These are phyloP conservation scores for Albifimbria verrucaria DNA, from an alignment of 2,329 filamentous ascomycete genomes.

Conservation along the genomic window DNA sequence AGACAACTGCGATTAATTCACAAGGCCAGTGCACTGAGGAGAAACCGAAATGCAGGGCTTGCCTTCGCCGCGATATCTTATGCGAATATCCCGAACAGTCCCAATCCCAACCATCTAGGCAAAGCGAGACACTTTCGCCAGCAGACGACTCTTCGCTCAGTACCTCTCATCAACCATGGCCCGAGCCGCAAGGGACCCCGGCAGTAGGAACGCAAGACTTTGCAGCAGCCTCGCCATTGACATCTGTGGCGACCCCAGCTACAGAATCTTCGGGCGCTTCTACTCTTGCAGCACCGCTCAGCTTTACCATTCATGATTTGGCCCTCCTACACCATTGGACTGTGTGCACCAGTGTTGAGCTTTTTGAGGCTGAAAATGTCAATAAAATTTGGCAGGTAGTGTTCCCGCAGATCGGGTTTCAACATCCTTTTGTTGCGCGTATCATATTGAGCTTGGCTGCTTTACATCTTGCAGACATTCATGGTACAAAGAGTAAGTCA, in stretches of 20 bases:
- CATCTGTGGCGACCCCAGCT: background rate
- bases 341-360: conserved; percentile 1
- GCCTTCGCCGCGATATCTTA: background rate
- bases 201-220: too few species aligned
- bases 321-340: conserved; percentile 7
- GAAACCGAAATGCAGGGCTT: conserved; percentile 1
- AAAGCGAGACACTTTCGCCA: too few species aligned
- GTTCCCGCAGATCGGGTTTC: conserved; percentile 1
- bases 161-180: too few species aligned
- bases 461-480: conserved; percentile 1
- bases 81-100: conserved; percentile 1
- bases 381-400: background rate
- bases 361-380: background rate
- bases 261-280: background rate
- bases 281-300: too few species aligned
- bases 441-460: conserved; percentile 3
- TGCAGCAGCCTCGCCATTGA: background rate
- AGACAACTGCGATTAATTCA: background rate
- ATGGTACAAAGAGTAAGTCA: background rate
- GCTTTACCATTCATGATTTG: conserved; percentile 1
- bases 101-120: too few species aligned
- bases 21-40: background rate
- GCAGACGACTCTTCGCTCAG: too few species aligned
- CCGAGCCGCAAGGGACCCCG: too few species aligned
- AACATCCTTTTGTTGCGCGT: conserved; percentile 2